Conservation (phyloP, 2,329 filamentous ascomycete species). For the Incumbomyces lentus region DNA sequence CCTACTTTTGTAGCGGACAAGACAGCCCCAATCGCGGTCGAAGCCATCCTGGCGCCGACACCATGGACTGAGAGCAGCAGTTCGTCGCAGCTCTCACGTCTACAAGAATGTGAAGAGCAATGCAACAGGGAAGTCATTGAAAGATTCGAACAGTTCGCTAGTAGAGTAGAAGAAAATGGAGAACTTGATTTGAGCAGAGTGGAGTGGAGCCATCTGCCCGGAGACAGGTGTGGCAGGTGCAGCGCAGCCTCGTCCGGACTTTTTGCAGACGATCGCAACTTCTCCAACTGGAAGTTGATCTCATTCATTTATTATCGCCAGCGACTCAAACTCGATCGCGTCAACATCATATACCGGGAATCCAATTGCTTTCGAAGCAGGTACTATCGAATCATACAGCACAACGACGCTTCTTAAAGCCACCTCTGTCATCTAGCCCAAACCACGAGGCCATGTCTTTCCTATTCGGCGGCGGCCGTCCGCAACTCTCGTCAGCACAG, state of each 20-base stretch:
- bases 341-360: too few species aligned
- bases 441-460: constrained; percentile 52
- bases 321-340: not conserved
- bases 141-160: too few species aligned
- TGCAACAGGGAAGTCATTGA: not conserved
- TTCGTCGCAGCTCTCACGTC: not conserved
- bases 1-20: constrained; percentile 25
- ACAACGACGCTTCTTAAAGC: not conserved
- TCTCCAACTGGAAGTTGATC: not conserved
- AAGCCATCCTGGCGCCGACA: constrained; percentile 3
- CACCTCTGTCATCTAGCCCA: not conserved
- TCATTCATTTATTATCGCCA: not conserved
- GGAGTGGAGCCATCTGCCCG: too few species aligned
- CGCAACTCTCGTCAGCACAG: constrained; percentile 86
- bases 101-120: not conserved
- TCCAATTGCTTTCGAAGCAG: too few species aligned
- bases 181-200: too few species aligned
- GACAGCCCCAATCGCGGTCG: constrained; percentile 3
- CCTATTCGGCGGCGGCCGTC: constrained; percentile 58
- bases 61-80: constrained; percentile 5
- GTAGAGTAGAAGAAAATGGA: too few species aligned
- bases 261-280: not conserved
- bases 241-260: not conserved
- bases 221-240: too few species aligned
- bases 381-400: not conserved